Evolutionary conservation across 2,329 filamentous ascomycete species (phyloP).

Genomic region (Aspergillus sp.): DNA sequence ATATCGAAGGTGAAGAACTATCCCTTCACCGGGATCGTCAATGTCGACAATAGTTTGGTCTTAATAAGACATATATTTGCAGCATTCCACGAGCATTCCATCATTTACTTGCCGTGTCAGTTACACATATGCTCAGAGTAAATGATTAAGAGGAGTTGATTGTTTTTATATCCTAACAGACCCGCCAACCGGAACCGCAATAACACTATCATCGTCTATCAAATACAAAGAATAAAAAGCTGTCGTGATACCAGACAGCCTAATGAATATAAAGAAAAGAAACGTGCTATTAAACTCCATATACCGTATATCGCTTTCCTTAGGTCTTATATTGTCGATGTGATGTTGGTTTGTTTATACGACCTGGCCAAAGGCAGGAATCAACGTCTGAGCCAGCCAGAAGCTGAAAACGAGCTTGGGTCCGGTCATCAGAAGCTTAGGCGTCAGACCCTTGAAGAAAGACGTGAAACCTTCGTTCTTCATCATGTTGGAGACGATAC

Average conservation of each 20-base stretch:
- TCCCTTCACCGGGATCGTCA: too few species aligned
- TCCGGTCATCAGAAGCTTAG: conserved; percentile 98
- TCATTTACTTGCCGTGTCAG: not conserved
- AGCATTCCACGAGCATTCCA: too few species aligned
- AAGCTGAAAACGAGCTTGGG: conserved; percentile 99
- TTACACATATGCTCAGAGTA: not conserved
- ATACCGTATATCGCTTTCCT: conserved; percentile 11
- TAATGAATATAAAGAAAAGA: conserved; percentile 11
- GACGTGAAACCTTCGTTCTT: conserved; percentile 79
- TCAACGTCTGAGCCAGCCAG: conserved; percentile 98
- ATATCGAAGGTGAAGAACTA: too few species aligned
- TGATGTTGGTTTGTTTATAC: conserved; percentile 42
- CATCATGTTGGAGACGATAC: conserved; percentile 89
- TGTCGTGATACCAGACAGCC: conserved; percentile 15
- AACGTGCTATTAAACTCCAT: conserved; percentile 17
- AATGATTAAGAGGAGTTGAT: conserved; percentile 22
- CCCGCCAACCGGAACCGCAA: conserved; percentile 10
- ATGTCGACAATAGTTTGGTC: too few species aligned
- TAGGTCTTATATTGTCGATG: not conserved
- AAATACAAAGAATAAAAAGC: conserved; percentile 22
- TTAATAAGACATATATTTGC: too few species aligned
- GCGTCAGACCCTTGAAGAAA: conserved; percentile 97
- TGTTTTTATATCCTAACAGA: conserved; percentile 14
- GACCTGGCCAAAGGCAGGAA: conserved; percentile 80
- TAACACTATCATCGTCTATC: conserved; percentile 18